Percentiles rank a stretch among this genome's conserved stretches.
Conservation (phyloP, 2,329 filamentous ascomycete species). For the Microsporum canis region DNA sequence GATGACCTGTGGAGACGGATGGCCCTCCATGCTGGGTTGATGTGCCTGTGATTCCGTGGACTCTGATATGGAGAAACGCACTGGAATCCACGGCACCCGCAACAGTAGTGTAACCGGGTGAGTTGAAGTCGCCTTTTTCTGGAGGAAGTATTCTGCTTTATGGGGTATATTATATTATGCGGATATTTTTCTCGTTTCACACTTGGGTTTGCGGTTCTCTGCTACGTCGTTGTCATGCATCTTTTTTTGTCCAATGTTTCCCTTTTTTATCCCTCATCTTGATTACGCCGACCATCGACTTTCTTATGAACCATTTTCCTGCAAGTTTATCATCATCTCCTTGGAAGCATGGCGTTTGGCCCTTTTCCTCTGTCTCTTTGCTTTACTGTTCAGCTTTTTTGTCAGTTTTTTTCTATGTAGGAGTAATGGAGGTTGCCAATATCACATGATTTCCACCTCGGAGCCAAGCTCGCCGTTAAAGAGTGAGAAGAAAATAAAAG, state of each 20-base stretch:
- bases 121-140: not conserved
- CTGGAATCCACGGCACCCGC: not conserved
- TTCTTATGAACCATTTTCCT: not conserved
- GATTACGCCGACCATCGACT: not conserved
- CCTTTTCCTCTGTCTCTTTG: not conserved
- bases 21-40: not conserved
- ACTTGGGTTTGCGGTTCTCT: not conserved
- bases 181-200: not conserved
- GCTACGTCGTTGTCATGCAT: not conserved
- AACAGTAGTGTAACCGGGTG: not conserved
- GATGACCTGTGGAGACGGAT: not conserved
- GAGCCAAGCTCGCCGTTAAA: not conserved
- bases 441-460: not conserved
- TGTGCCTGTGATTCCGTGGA: not conserved
- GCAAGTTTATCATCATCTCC: not conserved
- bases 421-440: not conserved
- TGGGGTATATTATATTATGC: not conserved
- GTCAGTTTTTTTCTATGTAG: not conserved
- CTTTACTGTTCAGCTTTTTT: not conserved
- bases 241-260: not conserved
- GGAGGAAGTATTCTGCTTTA: not conserved
- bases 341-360: constrained; percentile 2
- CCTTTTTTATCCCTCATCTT: not conserved
- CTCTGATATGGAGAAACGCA: not conserved
- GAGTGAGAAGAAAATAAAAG: not conserved